These are phyloP conservation scores for Penicillium antarcticum DNA, from an alignment of 495 filamentous ascomycete genomes.

Conservation along the genomic window DNA sequence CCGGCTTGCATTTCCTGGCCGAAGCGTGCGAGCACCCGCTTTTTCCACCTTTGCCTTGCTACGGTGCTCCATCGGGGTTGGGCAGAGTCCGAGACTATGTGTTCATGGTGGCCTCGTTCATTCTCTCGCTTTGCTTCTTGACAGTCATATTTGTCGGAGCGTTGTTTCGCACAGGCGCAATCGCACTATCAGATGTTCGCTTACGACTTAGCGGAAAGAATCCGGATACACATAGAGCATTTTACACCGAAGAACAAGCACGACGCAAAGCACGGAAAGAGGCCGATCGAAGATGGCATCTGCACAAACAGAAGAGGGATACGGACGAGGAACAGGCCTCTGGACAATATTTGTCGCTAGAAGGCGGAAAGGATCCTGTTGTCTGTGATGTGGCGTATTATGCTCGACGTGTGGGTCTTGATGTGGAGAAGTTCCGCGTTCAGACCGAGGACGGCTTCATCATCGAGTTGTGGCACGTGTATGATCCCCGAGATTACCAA, in stretches of 20 bases:
- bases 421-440: conserved; percentile 78
- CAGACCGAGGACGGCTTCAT: conserved; percentile 96
- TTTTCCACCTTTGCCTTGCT: conserved; percentile 83
- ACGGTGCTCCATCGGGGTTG: conserved; percentile 67
- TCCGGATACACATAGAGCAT: conserved; percentile 58
- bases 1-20: not conserved
- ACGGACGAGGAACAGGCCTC: conserved; percentile 32
- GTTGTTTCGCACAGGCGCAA: conserved; percentile 57
- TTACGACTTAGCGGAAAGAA: conserved; percentile 51
- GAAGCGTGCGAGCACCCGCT: conserved; percentile 60
- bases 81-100: conserved; percentile 59
- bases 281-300: conserved; percentile 59
- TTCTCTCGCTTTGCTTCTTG: conserved; percentile 75
- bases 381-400: conserved; percentile 83
- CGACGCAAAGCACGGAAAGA: conserved; percentile 51
- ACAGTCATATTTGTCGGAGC: conserved; percentile 71
- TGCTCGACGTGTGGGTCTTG: conserved; percentile 81
- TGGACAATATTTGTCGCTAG: conserved; percentile 64
- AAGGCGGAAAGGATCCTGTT: conserved; percentile 76
- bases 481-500: conserved; percentile 72
- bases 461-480: conserved; percentile 84
- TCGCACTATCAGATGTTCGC: conserved; percentile 42
- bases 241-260: conserved; percentile 66
- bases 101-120: conserved; percentile 63
- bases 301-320: conserved; percentile 35